A percentile compares a stretch with the other conserved stretches of the same genome.
Evolutionary conservation across 2,329 filamentous ascomycete species (phyloP).

Genomic region (Diatrype stigma): DNA sequence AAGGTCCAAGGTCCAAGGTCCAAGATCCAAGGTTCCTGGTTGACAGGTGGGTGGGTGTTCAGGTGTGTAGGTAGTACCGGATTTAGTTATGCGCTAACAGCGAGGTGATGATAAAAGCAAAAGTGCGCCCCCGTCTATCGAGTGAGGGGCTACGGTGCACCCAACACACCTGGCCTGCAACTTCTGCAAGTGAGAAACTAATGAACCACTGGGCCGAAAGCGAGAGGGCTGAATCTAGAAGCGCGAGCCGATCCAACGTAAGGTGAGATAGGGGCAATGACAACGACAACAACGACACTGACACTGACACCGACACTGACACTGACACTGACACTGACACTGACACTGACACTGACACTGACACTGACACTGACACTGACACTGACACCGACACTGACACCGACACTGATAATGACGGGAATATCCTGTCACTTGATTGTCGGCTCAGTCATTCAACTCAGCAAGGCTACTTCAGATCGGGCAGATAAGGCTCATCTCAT

Average conservation of each 20-base stretch:
- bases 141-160: neutral
- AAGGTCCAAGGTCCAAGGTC: too few species aligned
- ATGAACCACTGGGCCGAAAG: neutral
- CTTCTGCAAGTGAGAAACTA: neutral
- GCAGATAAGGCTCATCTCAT: too few species aligned
- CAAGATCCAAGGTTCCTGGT: too few species aligned
- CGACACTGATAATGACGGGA: neutral
- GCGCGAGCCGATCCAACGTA: neutral
- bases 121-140: neutral
- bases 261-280: neutral
- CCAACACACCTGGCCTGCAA: neutral
- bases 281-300: neutral
- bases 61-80: neutral
- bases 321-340: too few species aligned
- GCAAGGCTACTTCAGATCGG: too few species aligned
- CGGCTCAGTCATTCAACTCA: too few species aligned
- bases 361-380: too few species aligned
- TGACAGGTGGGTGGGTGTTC: too few species aligned
- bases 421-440: neutral
- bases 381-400: too few species aligned
- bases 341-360: too few species aligned
- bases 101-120: neutral
- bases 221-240: neutral
- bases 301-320: too few species aligned
- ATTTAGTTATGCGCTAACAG: neutral